A percentile compares a stretch with the other conserved stretches of the same genome.
Evolutionary conservation across 129 eudicot genomes (phyloP).

Genomic region (Flaveria brownii): DNA sequence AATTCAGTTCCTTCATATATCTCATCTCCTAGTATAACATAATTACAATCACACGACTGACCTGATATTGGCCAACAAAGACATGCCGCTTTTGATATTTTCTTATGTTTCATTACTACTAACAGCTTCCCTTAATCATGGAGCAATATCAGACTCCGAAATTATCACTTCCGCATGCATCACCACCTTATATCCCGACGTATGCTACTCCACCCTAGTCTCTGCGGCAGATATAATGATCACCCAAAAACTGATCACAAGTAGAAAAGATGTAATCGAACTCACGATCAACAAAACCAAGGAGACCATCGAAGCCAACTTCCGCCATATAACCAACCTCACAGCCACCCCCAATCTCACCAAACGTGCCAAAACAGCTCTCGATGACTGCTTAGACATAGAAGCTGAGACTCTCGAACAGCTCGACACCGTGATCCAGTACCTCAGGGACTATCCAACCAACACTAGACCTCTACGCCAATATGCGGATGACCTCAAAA

Average conservation of each 20-base stretch:
- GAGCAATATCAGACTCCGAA: not conserved
- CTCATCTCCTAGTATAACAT: not conserved
- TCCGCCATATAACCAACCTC: slow-evolving; percentile 39
- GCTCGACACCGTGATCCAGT: slow-evolving; percentile 39
- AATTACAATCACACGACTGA: not conserved
- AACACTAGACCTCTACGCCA: slow-evolving; percentile 28
- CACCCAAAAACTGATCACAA: slow-evolving; percentile 14
- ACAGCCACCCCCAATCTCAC: slow-evolving; percentile 31
- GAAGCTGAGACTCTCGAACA: slow-evolving; percentile 58
- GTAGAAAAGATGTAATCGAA: slow-evolving; percentile 52
- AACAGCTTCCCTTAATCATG: slow-evolving; percentile 6
- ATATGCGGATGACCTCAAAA: slow-evolving; percentile 70
- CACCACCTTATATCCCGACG: slow-evolving; percentile 58
- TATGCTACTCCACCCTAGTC: slow-evolving; percentile 58
- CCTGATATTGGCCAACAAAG: not conserved
- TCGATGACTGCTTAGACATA: slow-evolving; percentile 63
- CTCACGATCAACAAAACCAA: slow-evolving; percentile 53
- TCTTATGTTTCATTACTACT: not conserved
- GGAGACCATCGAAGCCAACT: slow-evolving; percentile 44
- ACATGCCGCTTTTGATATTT: not conserved
- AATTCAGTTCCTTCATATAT: not conserved
- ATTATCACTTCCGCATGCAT: slow-evolving; percentile 44
- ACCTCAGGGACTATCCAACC: slow-evolving; percentile 43
- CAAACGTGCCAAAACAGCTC: slow-evolving; percentile 52
- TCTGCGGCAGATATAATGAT: slow-evolving; percentile 1